phyloP scores from a whole-genome alignment of 805 yeast genomes.

The Suhomyces prunicola region DNA sequence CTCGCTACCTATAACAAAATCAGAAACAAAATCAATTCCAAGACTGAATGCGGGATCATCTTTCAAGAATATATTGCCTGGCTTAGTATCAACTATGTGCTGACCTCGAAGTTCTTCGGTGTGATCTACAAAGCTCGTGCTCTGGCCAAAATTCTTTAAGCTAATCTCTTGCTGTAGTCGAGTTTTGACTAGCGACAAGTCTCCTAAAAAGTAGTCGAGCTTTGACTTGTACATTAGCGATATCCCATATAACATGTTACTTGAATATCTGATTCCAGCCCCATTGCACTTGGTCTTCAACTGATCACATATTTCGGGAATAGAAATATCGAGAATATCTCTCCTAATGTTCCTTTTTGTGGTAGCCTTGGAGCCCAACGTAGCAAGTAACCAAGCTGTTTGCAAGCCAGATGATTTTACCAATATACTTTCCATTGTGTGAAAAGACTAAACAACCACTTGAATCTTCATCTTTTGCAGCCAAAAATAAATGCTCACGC shows the following conservation, averaged over 20 bases:
- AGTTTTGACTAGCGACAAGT: slow-evolving; percentile 14
- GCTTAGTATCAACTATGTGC: background rate
- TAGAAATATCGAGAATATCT: slow-evolving; percentile 33
- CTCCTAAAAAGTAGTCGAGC: slow-evolving; percentile 42
- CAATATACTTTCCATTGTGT: background rate
- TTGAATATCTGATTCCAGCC: slow-evolving; percentile 30
- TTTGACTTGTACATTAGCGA: slow-evolving; percentile 48
- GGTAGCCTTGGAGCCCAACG: slow-evolving; percentile 34
- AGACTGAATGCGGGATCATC: slow-evolving; percentile 29
- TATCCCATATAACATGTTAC: slow-evolving; percentile 48
- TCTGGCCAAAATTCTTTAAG: background rate
- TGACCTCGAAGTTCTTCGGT: background rate
- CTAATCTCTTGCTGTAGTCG: slow-evolving; percentile 1
- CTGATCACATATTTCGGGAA: slow-evolving; percentile 41
- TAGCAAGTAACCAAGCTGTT: slow-evolving; percentile 39
- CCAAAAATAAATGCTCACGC: background rate
- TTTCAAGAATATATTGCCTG: slow-evolving; percentile 5
- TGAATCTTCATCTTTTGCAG: background rate
- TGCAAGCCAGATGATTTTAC: slow-evolving; percentile 6
- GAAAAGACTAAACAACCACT: background rate
- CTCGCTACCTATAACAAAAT: slow-evolving; percentile 6
- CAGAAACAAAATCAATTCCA: slow-evolving; percentile 19
- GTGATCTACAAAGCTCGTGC: background rate
- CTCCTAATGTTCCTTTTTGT: slow-evolving; percentile 26
- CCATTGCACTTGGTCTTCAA: slow-evolving; percentile 5